Percentiles rank a stretch among this genome's conserved stretches.
Conservation (phyloP, 2,329 filamentous ascomycete species). For the Hypomyces rosellus region DNA sequence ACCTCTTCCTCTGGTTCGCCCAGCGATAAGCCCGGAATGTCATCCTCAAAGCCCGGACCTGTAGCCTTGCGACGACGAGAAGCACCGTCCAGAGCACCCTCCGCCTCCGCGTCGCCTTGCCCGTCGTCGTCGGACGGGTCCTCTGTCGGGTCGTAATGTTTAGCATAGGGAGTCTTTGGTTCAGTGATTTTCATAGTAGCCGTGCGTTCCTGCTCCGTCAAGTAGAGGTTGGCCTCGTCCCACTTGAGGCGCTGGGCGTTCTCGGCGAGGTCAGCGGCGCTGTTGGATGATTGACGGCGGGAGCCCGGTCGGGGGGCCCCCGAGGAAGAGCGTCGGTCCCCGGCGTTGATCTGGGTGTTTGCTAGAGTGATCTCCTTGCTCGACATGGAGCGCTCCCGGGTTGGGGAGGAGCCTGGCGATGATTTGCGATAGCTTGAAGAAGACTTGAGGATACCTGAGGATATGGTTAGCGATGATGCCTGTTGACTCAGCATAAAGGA, state of each 20-base stretch:
- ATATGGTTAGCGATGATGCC: not conserved
- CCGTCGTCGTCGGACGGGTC: conserved; percentile 79
- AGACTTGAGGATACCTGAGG: conserved; percentile 87
- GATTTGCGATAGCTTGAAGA: conserved; percentile 54
- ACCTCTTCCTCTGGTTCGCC: conserved; percentile 82
- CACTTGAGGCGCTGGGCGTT: conserved; percentile 78
- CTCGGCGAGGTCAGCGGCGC: conserved; percentile 39
- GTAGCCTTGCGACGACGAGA: conserved; percentile 23
- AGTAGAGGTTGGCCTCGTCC: conserved; percentile 97
- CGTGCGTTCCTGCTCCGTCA: conserved; percentile 92
- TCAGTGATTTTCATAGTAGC: conserved; percentile 99
- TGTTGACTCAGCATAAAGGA: not conserved
- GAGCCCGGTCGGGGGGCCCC: conserved; percentile 52
- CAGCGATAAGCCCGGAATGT: conserved; percentile 87
- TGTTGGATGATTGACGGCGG: conserved; percentile 62
- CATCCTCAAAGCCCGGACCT: conserved; percentile 50
- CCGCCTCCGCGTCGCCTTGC: conserved; percentile 17
- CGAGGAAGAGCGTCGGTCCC: conserved; percentile 75
- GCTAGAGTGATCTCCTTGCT: conserved; percentile 88
- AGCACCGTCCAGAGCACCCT: conserved; percentile 24
- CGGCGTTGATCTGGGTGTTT: conserved; percentile 93
- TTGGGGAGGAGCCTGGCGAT: conserved; percentile 42
- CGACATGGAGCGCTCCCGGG: conserved; percentile 38
- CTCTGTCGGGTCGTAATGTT: conserved; percentile 82
- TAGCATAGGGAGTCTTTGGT: conserved; percentile 94